These are phyloP conservation scores for Trichaptum fuscoviolaceum DNA, from an alignment of 768 basidiomycete genomes.

Conservation along the genomic window DNA sequence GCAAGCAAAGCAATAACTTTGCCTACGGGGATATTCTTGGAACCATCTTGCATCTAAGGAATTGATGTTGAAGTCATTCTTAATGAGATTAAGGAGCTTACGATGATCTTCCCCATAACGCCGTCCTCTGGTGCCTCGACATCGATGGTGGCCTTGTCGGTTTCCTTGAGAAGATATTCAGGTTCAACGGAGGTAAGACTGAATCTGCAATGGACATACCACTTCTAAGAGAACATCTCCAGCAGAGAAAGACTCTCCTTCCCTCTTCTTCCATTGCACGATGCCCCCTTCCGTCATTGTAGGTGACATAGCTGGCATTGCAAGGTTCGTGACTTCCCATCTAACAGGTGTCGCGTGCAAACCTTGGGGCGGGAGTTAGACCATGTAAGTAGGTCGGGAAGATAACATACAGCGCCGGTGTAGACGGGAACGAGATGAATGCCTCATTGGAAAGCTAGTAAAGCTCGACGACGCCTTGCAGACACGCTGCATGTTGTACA, in stretches of 20 bases:
- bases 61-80: neutral
- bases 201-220: conserved; percentile 40
- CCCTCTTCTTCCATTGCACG: conserved; percentile 94
- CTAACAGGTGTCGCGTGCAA: conserved; percentile 78
- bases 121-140: conserved; percentile 99
- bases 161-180: conserved; percentile 60
- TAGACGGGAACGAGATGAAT: neutral
- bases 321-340: conserved; percentile 78
- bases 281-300: conserved; percentile 99
- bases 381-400: neutral
- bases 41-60: conserved; percentile 68
- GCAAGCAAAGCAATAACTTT: conserved; percentile 85
- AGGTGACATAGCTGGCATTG: conserved; percentile 99
- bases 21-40: conserved; percentile 86
- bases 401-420: neutral
- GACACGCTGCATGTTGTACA: neutral
- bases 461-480: neutral
- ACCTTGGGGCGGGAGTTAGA: conserved; percentile 37
- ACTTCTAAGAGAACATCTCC: conserved; percentile 97
- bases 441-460: neutral
- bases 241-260: conserved; percentile 82
- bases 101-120: conserved; percentile 93
- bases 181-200: conserved; percentile 7
- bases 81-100: conserved; percentile 33
- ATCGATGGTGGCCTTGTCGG: conserved; percentile 99